Conservation (phyloP, 345 rosid genomes). For the Toxicodendron radicans region DNA sequence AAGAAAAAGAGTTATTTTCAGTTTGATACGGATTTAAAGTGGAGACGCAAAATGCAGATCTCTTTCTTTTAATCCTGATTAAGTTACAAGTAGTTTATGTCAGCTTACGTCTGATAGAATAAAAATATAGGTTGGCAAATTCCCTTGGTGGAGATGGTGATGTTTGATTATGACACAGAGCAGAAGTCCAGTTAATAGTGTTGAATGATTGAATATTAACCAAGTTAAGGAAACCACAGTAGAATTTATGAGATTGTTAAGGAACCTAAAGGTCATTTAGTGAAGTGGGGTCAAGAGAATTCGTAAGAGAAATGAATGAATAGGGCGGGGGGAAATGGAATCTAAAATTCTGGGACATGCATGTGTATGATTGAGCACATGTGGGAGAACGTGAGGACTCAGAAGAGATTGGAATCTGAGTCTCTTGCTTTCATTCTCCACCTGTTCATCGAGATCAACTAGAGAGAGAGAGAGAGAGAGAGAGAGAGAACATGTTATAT, state of each 20-base stretch:
- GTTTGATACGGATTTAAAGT: too few species aligned
- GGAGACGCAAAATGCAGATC: too few species aligned
- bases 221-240: conserved; percentile 3
- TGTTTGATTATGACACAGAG: conserved; percentile 10
- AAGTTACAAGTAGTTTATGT: too few species aligned
- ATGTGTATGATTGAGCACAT: conserved; percentile 32
- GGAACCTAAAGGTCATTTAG: background rate
- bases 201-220: conserved; percentile 14
- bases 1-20: background rate
- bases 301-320: conserved; percentile 11
- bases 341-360: conserved; percentile 18
- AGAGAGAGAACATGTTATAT: background rate
- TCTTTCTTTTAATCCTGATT: too few species aligned
- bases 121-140: too few species aligned
- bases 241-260: background rate
- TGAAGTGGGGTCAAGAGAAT: conserved; percentile 15
- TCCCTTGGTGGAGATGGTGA: too few species aligned
- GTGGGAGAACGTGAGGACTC: conserved; percentile 42
- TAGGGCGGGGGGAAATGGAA: conserved; percentile 1
- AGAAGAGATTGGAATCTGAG: conserved; percentile 33
- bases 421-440: conserved; percentile 23
- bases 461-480: conserved; percentile 6
- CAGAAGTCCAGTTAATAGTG: conserved; percentile 8
- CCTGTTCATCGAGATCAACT: conserved; percentile 8
- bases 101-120: too few species aligned